Percentiles rank a stretch among this genome's conserved stretches.
These are phyloP conservation scores for Cercophora samala DNA, from an alignment of 495 filamentous ascomycete species.

Conservation along the genomic window DNA sequence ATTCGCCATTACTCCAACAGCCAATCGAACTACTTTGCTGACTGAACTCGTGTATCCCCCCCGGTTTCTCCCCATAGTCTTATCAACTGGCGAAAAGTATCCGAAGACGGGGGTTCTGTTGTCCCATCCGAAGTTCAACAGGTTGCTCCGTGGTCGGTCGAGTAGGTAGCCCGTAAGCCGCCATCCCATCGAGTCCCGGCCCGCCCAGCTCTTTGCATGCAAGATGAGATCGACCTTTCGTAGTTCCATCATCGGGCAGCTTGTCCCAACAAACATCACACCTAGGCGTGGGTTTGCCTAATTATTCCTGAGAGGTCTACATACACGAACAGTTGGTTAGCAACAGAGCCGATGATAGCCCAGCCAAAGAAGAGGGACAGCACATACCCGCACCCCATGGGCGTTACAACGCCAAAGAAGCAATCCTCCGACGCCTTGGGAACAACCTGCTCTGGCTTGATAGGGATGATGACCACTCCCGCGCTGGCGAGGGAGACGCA, in stretches of 20 bases:
- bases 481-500: conserved; percentile 45
- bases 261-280: background rate
- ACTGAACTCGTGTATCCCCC: background rate
- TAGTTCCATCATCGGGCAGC: background rate
- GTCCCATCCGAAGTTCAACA: background rate
- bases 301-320: conserved; percentile 2
- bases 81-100: background rate
- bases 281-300: background rate
- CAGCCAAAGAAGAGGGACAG: background rate
- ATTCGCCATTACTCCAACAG: background rate
- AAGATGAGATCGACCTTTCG: background rate
- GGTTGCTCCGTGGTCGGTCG: background rate
- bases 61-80: background rate
- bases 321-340: background rate
- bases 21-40: background rate
- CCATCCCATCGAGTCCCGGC: background rate
- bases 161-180: background rate
- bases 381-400: conserved; percentile 48
- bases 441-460: conserved; percentile 44
- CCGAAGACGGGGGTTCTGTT: too few species aligned
- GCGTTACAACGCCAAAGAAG: conserved; percentile 49
- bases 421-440: conserved; percentile 41
- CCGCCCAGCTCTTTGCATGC: background rate
- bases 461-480: conserved; percentile 47
- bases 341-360: background rate